Conservation (phyloP, 2,329 filamentous ascomycete species). For the Aspergillus uvarum region DNA sequence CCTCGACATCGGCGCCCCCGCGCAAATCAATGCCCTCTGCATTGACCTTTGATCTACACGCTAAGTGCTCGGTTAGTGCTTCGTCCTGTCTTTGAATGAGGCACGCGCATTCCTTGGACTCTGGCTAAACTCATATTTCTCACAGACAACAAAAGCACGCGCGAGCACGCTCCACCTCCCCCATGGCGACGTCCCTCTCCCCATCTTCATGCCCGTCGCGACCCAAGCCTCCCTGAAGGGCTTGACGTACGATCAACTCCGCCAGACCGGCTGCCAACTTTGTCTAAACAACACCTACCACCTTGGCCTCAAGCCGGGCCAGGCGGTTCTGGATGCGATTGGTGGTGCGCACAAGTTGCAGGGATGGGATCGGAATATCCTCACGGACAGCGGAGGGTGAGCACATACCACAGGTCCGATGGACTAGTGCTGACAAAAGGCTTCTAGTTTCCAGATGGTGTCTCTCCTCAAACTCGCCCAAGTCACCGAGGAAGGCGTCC, state of each 20-base stretch:
- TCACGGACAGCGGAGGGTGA: conserved; percentile 66
- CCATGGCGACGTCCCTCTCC: conserved; percentile 85
- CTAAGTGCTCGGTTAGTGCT: conserved; percentile 71
- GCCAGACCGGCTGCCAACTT: conserved; percentile 81
- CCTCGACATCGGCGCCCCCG: conserved; percentile 18
- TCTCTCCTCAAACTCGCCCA: conserved; percentile 89
- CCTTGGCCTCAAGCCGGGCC: conserved; percentile 88
- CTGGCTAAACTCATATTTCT: background rate
- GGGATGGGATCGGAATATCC: conserved; percentile 90
- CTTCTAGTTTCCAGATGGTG: conserved; percentile 91
- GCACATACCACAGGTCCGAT: conserved; percentile 14
- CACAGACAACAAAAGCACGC: conserved; percentile 86
- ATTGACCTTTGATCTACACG: conserved; percentile 74
- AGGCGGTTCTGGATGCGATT: conserved; percentile 79
- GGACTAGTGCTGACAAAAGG: background rate
- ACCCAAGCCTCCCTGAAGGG: conserved; percentile 96
- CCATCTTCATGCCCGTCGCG: conserved; percentile 97
- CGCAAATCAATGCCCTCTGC: conserved; percentile 54
- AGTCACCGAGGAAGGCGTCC: conserved; percentile 92
- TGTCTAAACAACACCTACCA: conserved; percentile 99
- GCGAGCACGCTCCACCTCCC: conserved; percentile 84
- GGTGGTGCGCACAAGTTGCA: conserved; percentile 94
- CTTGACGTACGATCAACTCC: conserved; percentile 86
- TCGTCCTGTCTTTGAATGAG: background rate
- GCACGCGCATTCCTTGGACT: background rate